Percentiles rank a stretch among this genome's conserved stretches.
Conservation (phyloP, 768 basidiomycete genomes). For the Tylopilus subfusipes region DNA sequence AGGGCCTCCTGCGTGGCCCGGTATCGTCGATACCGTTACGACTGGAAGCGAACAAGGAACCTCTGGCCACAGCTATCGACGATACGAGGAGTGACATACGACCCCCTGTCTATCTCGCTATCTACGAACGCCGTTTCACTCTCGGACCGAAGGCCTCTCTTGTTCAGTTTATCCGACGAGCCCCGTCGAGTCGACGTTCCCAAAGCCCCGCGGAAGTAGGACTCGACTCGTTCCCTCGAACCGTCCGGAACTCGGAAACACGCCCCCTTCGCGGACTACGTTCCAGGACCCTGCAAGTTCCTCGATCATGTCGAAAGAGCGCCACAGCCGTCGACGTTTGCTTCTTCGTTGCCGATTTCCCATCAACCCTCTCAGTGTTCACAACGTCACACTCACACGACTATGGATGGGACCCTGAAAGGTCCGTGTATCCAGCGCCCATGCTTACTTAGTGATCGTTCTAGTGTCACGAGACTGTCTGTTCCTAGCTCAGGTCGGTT, state of each 20-base stretch:
- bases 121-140: not conserved
- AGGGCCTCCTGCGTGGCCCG: too few species aligned
- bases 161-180: not conserved
- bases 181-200: not conserved
- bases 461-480: not conserved
- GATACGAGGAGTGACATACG: too few species aligned
- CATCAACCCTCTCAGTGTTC: not conserved
- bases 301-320: not conserved
- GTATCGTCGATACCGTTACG: not conserved
- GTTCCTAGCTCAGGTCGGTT: not conserved
- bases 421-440: not conserved
- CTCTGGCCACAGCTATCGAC: too few species aligned
- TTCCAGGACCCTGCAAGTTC: not conserved
- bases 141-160: not conserved
- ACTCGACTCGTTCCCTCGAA: not conserved
- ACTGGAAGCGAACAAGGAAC: not conserved
- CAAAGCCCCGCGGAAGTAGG: not conserved
- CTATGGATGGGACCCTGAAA: not conserved
- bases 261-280: conserved; percentile 11
- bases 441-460: not conserved
- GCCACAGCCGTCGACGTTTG: conserved; percentile 5
- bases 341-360: not conserved
- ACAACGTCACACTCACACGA: conserved; percentile 13
- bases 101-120: not conserved
- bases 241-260: not conserved